Evolutionary conservation across 2,329 filamentous ascomycete genomes (phyloP), one percentile per base, ranked within the genome.

Genomic region (Scedosporium boydii): DNA sequence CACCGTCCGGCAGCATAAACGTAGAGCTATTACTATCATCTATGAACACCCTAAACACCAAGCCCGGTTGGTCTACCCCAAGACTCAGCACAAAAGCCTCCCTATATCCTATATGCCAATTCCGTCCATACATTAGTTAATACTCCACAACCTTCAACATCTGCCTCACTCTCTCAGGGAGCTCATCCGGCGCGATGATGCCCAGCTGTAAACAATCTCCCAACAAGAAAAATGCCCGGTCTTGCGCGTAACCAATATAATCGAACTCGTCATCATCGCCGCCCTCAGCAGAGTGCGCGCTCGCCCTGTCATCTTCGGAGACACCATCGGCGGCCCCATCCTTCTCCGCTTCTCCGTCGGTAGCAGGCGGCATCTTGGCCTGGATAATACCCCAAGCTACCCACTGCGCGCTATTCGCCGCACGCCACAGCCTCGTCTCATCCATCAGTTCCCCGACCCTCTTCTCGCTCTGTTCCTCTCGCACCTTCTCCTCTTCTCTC

Each of bases 381-480:
- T 99, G 95, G 60, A 99, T 89, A 65, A 98, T 91, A 26, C 95
- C 95, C 95, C 95, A 99, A 1, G 92, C 90, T 26, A 96, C 85
- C 95, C 95, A 99, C 75, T 90, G 86, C 1, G 91, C 91, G 42
- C 88, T 92, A 75, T 95, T 96, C 46, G 91, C 90, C 0, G 90
- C 80, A 3, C 95, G 86, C 95, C 95, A 99, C 56, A 96, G 79
- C 16, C 86, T 81, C 2, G 91, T 87, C 76, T 98, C 92, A 48
- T 87, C 84, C 70, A 95, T 78, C 29, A 99, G 79, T 60, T 85
- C 82, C 58, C 84, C 79, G 5, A 96, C 82, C 68, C 89, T 85
- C 44, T 79, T 75, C 61, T 96, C 91, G 4, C 83, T 79, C 56
- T 80, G 78, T 63, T 87, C 84, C 64, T 90, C 86, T 23, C 84